phyloP scores from a whole-genome alignment of 1,284 basidiomycete species.

The Rhodotorula sp. region DNA sequence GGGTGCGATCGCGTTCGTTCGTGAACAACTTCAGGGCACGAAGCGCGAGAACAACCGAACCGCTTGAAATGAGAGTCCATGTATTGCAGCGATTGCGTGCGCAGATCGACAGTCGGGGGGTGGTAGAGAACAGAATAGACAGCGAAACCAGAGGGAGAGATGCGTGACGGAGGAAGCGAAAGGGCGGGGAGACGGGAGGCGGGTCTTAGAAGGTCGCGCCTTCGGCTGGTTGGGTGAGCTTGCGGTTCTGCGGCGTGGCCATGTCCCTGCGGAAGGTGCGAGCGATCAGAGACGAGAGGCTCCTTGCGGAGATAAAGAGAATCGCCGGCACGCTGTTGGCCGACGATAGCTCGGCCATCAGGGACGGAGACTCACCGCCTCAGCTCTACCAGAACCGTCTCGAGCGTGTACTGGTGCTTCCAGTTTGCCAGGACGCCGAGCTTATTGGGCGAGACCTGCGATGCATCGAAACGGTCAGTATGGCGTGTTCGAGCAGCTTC shows the following conservation, averaged over 20 bases:
- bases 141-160: no score
- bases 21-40: neutral
- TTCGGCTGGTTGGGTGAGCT: slow-evolving; percentile 91
- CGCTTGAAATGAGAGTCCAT: no score
- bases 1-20: neutral
- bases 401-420: slow-evolving; percentile 73
- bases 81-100: no score
- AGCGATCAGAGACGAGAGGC: no score
- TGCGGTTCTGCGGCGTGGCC: slow-evolving; percentile 85
- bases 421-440: slow-evolving; percentile 70
- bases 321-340: neutral
- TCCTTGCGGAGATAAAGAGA: no score
- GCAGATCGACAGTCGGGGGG: no score
- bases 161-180: neutral
- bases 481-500: no score
- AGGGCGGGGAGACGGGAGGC: neutral
- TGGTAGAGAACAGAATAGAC: no score
- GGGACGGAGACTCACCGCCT: slow-evolving; percentile 67
- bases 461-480: neutral
- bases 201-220: slow-evolving; percentile 53
- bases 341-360: no score
- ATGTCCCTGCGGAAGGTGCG: slow-evolving; percentile 91
- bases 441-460: slow-evolving; percentile 66
- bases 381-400: slow-evolving; percentile 85
- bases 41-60: no score